Evolutionary conservation across 805 yeast species (phyloP).

Genomic region (Ogataea ganodermae): DNA sequence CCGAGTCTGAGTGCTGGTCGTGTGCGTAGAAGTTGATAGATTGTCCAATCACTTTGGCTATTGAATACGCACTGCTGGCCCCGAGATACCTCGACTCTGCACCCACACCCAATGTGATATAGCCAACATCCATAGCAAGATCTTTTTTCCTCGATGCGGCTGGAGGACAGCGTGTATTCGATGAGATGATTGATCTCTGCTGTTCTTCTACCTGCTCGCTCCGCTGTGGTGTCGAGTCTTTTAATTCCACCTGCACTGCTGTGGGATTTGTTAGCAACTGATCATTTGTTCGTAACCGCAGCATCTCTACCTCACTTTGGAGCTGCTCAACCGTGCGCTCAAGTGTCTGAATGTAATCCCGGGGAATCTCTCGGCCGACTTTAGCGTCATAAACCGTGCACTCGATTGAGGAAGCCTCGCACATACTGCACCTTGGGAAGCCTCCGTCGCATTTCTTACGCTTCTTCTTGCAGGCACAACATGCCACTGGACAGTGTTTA

Average conservation of each 20-base stretch:
- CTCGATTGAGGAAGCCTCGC: constrained; percentile 22
- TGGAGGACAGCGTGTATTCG: neutral
- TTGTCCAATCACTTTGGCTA: constrained; percentile 4
- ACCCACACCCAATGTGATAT: constrained; percentile 1
- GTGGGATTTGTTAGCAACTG: neutral
- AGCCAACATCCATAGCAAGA: constrained; percentile 4
- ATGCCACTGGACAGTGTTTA: constrained; percentile 46
- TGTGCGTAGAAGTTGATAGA: constrained; percentile 4
- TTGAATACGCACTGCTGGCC: constrained; percentile 5
- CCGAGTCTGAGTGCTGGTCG: neutral
- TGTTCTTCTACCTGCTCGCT: neutral
- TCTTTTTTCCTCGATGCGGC: neutral
- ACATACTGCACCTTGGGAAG: constrained; percentile 48
- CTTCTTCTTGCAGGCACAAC: constrained; percentile 50
- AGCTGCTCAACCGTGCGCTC: neutral
- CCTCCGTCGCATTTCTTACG: constrained; percentile 54
- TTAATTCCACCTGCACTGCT: neutral
- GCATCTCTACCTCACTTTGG: neutral
- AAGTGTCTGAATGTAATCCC: constrained; percentile 3
- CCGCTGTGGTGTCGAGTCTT: neutral
- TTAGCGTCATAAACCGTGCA: constrained; percentile 12
- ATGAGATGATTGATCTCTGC: neutral
- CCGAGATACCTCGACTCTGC: constrained; percentile 3
- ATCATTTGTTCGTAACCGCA: neutral
- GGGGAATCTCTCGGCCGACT: constrained; percentile 3